Conservation (phyloP, 345 rosid genomes). For the Eutrema heterophyllum region DNA sequence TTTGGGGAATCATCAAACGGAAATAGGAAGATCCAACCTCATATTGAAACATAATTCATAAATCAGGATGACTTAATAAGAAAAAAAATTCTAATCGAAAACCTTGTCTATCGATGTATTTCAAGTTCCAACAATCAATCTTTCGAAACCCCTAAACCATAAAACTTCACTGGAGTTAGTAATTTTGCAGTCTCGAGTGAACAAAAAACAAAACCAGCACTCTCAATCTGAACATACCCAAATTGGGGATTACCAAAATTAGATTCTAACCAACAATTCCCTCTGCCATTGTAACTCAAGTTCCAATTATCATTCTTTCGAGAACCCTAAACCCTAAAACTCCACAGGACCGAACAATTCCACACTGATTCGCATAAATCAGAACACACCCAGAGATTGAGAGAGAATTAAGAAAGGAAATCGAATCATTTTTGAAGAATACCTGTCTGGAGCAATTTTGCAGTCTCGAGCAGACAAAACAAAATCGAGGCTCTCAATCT, state of each 20-base stretch:
- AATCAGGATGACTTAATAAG: not conserved
- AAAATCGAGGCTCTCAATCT: not conserved
- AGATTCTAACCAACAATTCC: not conserved
- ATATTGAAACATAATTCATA: not conserved
- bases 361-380: not conserved
- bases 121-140: not conserved
- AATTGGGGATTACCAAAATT: not conserved
- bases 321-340: not conserved
- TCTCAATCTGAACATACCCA: not conserved
- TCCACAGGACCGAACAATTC: not conserved
- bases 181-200: not conserved
- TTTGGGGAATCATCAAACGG: not conserved
- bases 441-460: constrained; percentile 51
- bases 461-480: constrained; percentile 4
- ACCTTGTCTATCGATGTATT: not conserved
- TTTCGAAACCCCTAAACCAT: not conserved
- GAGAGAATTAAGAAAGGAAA: not conserved
- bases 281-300: not conserved
- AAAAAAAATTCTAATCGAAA: not conserved
- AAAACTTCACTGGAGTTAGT: not conserved
- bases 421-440: not conserved
- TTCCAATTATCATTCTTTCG: not conserved
- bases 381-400: not conserved
- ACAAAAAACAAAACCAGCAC: not conserved
- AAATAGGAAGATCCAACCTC: not conserved